Percentiles rank a stretch among this genome's conserved stretches.
Conservation (phyloP, 139 green algal genomes). For the Chlorella sp. region DNA sequence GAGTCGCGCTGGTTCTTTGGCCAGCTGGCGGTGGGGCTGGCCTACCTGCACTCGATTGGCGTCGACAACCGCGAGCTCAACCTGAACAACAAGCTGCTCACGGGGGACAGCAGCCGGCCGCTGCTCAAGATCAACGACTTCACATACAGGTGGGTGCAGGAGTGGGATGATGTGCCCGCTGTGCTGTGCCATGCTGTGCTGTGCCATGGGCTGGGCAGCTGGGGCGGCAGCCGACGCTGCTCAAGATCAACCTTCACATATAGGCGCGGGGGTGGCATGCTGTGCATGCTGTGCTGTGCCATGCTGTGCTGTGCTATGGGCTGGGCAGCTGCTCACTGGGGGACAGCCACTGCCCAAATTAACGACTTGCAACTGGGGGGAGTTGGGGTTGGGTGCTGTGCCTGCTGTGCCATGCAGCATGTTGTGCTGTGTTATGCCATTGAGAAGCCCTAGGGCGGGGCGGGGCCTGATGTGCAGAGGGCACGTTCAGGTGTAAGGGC, state of each 20-base stretch:
- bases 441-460: no score
- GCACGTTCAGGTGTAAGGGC: no score
- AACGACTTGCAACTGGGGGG: slow-evolving; percentile 27
- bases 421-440: background rate
- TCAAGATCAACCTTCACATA: slow-evolving; percentile 45
- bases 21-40: slow-evolving; percentile 78
- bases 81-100: slow-evolving; percentile 90
- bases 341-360: slow-evolving; percentile 22
- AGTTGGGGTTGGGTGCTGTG: background rate
- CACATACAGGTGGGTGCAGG: slow-evolving; percentile 34
- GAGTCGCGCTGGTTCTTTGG: slow-evolving; percentile 88
- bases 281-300: background rate
- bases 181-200: background rate
- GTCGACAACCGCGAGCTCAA: slow-evolving; percentile 85
- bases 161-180: background rate
- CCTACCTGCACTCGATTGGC: slow-evolving; percentile 70
- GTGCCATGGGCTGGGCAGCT: background rate
- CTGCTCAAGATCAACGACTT: slow-evolving; percentile 44
- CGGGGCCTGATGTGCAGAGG: no score
- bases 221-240: slow-evolving; percentile 33
- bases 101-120: slow-evolving; percentile 34
- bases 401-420: background rate
- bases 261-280: background rate
- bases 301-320: background rate
- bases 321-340: no score